Evolutionary conservation across 2,329 filamentous ascomycete species (phyloP), one percentile per base, ranked within the genome.

Genomic region (Apiospora malaysiana): DNA sequence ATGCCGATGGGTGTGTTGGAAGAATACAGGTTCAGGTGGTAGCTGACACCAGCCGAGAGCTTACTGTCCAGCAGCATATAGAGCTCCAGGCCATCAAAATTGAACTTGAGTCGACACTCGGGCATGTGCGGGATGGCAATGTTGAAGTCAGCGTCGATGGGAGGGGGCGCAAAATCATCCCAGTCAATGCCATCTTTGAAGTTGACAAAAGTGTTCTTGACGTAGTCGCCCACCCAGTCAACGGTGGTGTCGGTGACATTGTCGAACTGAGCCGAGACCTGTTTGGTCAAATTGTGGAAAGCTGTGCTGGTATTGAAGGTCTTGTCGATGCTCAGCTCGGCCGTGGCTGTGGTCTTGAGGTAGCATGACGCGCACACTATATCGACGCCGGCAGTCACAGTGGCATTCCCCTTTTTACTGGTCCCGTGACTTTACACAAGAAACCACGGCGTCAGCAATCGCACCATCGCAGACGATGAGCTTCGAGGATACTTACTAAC

Each of bases 31-130:
- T 83, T 85, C 21, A 89, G 73, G 0, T 80, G 84, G 73, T 89
- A 88, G 0, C 83, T 84, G 0, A 83, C 77, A 0, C 81, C 82
- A 0, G 79, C 80, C 0, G 81, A 78, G 0, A 89, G 73, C 0
- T 79, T 78, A 0, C 84, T 84, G 68, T 85, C 81, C 5, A 88
- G 73, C 63, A 83, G 75, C 72, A 88, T 79, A 74, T 88, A 90
- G 0, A 90, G 72, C 74, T 90, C 88, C 43, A 88, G 67, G 0
- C 79, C 81, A 69, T 88, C 85, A 71, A 90, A 86, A 37, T 82
- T 78, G 65, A 90, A 84, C 6, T 77, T 75, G 0, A 90, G 76
- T 2, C 77, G 74, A 27, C 78, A 79, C 32, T 83, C 83, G 0
- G 85, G 85, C 6, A 88, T 82, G 4, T 80, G 76, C 0, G 80